Percentiles rank a stretch among this genome's conserved stretches.
phyloP scores from a whole-genome alignment of 441 rosid genomes.

The Kokia cookei region DNA sequence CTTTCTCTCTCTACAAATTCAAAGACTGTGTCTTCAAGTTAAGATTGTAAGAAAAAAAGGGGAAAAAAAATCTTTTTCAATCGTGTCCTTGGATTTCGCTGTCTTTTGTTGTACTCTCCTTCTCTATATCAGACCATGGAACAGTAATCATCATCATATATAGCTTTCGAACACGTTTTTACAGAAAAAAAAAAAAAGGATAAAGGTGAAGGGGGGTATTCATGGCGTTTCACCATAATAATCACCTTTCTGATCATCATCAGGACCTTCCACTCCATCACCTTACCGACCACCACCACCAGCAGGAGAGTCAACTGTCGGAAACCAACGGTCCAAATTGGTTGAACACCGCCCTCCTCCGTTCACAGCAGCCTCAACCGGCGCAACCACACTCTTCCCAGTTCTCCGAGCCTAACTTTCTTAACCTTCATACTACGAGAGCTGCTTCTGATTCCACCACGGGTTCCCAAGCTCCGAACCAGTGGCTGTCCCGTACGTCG shows the following conservation, averaged over 20 bases:
- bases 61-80: background rate
- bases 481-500: conserved; percentile 63
- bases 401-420: conserved; percentile 51
- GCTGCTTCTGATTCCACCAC: conserved; percentile 31
- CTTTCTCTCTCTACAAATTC: background rate
- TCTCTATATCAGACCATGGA: conserved; percentile 4
- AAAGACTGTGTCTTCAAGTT: background rate
- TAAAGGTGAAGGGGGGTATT: background rate
- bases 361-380: conserved; percentile 38
- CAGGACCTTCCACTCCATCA: conserved; percentile 80
- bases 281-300: conserved; percentile 40
- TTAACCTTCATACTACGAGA: conserved; percentile 61
- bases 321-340: conserved; percentile 63
- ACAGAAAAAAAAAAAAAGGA: background rate
- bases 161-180: background rate
- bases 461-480: conserved; percentile 36
- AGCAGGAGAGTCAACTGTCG: conserved; percentile 32
- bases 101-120: background rate
- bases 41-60: background rate
- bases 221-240: conserved; percentile 89
- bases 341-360: conserved; percentile 86
- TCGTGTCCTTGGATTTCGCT: background rate
- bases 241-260: conserved; percentile 45
- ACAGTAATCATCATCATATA: background rate
- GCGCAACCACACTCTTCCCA: conserved; percentile 10